Evolutionary conservation across 1,139 yeast species (phyloP), one percentile per base, ranked within the genome.

Genomic region (Scheffersomyces insectosa): DNA sequence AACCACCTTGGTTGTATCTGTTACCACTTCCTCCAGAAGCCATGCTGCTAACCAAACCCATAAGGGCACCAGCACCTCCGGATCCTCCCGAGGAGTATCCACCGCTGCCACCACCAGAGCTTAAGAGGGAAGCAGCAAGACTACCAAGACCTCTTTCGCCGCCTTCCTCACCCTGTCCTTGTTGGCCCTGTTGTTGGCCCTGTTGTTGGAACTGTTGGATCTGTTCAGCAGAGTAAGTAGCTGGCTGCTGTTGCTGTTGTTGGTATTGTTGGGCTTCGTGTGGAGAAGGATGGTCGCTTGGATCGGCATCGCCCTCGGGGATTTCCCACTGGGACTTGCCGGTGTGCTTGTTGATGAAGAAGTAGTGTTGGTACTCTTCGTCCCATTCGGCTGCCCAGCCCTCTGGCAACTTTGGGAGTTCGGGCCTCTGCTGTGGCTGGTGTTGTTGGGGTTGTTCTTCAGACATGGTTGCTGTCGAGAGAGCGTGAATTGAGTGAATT

Each of bases 301-400:
- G 13, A n/a, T 11, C 15, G 38, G 5, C 34, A 9, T 14, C 34
- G 20, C 23, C 38, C 12, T 5, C 29, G 30, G 53, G 53, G 5
- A 40, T 32, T 32, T 49, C 53, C 60, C 65, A 64, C 39, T 62
- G 67, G 2, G 66, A 55, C 38, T 53, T 42, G 2, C 63, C 61
- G 3, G 64, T 60, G 14, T 40, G 37, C 15, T 50, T 48, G 43
- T 64, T 57, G 32, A 63, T 60, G 38, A 46, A 63, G 45, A 52
- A 64, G 43, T 51, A 63, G 31, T 49, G 42, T 39, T 57, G 41
- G 45, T 59, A 60, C 41, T 60, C 62, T 32, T 59, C 60, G 40
- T 64, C 68, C 63, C 63, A 65, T 41, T 58, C 58, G 8, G 67
- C 68, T 2, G 51, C 43, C 68, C 68, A 64, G 6, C 66, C 68